These are phyloP conservation scores for Aspergillus sp. DNA, from an alignment of 2,329 filamentous ascomycete species.

Conservation along the genomic window DNA sequence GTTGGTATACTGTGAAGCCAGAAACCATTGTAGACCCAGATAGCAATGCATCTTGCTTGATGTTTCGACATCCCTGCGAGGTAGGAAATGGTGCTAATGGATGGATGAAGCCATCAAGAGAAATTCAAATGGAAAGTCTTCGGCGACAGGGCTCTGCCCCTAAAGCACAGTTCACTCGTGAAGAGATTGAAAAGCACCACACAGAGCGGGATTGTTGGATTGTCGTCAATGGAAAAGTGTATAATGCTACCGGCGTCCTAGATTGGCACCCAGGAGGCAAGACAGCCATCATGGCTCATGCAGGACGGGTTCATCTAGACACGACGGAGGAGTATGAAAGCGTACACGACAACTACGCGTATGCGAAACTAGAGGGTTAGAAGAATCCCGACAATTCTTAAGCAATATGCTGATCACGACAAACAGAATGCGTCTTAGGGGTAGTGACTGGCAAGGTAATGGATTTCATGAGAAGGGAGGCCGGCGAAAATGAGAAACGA, in stretches of 20 bases:
- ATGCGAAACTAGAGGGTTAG: slow-evolving; percentile 44
- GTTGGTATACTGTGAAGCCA: slow-evolving; percentile 44
- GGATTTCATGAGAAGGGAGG: slow-evolving; percentile 43
- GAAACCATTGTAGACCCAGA: slow-evolving; percentile 32
- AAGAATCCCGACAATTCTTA: slow-evolving; percentile 35
- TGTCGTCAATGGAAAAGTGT: slow-evolving; percentile 49
- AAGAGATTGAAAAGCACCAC: slow-evolving; percentile 51
- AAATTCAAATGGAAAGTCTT: slow-evolving; percentile 41
- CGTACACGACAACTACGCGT: slow-evolving; percentile 50
- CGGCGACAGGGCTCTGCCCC: slow-evolving; percentile 43
- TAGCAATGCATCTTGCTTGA: slow-evolving; percentile 26
- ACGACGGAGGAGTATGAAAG: slow-evolving; percentile 47
- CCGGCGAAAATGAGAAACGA: slow-evolving; percentile 37
- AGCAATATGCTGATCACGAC: slow-evolving; percentile 17
- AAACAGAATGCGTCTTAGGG: slow-evolving; percentile 48
- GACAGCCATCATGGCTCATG: slow-evolving; percentile 45
- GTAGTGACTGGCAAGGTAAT: slow-evolving; percentile 46
- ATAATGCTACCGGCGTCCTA: slow-evolving; percentile 46
- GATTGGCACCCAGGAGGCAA: slow-evolving; percentile 49
- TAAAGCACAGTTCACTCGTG: slow-evolving; percentile 48
- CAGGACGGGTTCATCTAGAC: slow-evolving; percentile 46
- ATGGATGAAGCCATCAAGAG: slow-evolving; percentile 48
- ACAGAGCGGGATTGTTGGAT: slow-evolving; percentile 49
- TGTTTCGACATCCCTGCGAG: slow-evolving; percentile 46
- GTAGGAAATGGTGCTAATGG: slow-evolving; percentile 41